Conservation (phyloP, 106 monocot species). For the Dioscorea alata region DNA sequence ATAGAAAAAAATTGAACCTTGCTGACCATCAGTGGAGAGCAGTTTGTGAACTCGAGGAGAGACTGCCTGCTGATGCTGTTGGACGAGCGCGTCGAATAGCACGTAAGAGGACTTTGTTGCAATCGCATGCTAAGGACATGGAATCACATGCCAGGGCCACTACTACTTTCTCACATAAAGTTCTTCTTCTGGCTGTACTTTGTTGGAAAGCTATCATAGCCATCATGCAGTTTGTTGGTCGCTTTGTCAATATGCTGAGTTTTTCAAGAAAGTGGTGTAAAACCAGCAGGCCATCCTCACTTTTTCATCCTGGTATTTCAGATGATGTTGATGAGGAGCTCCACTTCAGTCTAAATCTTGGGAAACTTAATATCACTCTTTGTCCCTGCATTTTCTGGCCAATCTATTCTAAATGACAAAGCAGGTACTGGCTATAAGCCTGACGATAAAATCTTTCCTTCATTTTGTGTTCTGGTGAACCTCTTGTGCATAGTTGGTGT, state of each 20-base stretch:
- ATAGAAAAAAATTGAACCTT: conserved; percentile 21
- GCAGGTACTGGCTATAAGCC: neutral
- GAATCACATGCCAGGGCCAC: conserved; percentile 13
- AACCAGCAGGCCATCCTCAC: conserved; percentile 3
- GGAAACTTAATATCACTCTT: conserved; percentile 38
- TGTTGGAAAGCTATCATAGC: conserved; percentile 29
- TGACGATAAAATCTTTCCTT: conserved; percentile 10
- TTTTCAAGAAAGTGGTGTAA: neutral
- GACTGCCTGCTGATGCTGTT: conserved; percentile 46
- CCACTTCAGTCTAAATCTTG: conserved; percentile 37
- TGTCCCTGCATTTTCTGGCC: conserved; percentile 7
- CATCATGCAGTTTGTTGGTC: conserved; percentile 19
- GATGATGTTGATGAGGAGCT: conserved; percentile 7
- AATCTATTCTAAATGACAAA: conserved; percentile 7
- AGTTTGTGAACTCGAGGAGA: conserved; percentile 47
- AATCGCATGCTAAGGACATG: conserved; percentile 7
- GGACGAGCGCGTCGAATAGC: conserved; percentile 66
- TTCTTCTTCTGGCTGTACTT: conserved; percentile 26
- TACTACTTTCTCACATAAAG: conserved; percentile 15
- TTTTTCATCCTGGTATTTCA: conserved; percentile 4
- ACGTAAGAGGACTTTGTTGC: conserved; percentile 19
- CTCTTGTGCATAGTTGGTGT: conserved; percentile 23
- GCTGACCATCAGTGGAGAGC: conserved; percentile 20
- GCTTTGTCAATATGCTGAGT: conserved; percentile 3
- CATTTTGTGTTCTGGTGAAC: conserved; percentile 37